phyloP scores from a whole-genome alignment of 108 stramenopile species.

The Fragilariopsis cylindrus region DNA sequence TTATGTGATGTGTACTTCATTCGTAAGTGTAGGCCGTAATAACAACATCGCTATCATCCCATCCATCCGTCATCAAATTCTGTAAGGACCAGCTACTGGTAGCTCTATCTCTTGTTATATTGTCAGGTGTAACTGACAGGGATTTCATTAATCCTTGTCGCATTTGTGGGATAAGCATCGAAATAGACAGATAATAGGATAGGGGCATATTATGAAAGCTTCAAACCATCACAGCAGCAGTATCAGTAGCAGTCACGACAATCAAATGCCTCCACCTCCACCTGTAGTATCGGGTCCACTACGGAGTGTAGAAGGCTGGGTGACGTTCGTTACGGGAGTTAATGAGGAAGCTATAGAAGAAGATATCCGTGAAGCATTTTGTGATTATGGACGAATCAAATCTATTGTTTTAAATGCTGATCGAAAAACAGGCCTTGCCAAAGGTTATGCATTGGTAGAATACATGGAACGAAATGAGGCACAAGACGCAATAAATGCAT shows the following conservation, averaged over 20 bases:
- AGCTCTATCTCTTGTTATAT: no score
- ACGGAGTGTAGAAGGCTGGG: constrained; percentile 72
- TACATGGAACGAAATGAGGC: constrained; percentile 38
- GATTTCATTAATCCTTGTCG: no score
- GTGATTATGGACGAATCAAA: constrained; percentile 51
- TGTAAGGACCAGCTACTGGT: no score
- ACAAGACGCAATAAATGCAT: constrained; percentile 48
- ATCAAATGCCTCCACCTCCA: constrained; percentile 18
- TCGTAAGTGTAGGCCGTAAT: no score
- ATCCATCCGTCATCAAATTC: no score
- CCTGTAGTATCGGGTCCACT: constrained; percentile 38
- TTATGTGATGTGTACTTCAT: no score
- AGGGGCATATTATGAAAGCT: no score
- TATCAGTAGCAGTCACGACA: background rate
- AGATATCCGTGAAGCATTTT: constrained; percentile 54
- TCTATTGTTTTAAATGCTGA: constrained; percentile 61
- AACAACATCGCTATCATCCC: no score
- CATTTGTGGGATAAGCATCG: no score
- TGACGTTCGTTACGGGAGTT: constrained; percentile 63
- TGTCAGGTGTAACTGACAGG: no score
- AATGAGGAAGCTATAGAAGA: constrained; percentile 79
- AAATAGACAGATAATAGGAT: no score
- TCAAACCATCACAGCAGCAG: background rate
- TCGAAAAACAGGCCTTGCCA: constrained; percentile 59
- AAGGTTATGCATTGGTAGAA: constrained; percentile 58